Conservation (phyloP, 805 yeast species). For the Komagataella pseudopastoris region DNA sequence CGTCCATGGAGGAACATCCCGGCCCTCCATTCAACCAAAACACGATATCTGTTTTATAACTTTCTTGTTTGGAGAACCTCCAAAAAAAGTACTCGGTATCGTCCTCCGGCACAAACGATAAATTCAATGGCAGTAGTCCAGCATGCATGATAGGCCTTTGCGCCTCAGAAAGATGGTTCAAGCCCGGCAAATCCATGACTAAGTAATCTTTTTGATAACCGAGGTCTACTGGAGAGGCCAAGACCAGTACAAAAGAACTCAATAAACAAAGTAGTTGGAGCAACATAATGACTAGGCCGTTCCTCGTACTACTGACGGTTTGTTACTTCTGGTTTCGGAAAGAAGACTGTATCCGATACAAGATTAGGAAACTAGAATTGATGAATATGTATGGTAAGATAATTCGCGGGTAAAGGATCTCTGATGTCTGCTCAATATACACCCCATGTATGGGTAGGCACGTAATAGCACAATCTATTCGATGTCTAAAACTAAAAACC, state of each 20-base stretch:
- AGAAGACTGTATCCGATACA: not conserved
- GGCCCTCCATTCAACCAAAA: slow-evolving; percentile 98
- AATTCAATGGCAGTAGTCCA: slow-evolving; percentile 27
- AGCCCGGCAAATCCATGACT: slow-evolving; percentile 15
- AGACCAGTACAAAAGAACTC: not conserved
- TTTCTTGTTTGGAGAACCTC: slow-evolving; percentile 33
- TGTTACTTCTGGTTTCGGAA: not conserved
- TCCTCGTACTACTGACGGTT: not conserved
- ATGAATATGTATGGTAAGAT: not conserved
- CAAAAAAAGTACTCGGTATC: slow-evolving; percentile 64
- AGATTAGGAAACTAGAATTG: not conserved
- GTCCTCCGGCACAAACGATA: slow-evolving; percentile 39
- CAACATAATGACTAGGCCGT: not conserved
- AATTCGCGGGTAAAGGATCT: not conserved
- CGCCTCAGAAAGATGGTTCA: slow-evolving; percentile 7
- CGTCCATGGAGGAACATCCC: slow-evolving; percentile 97
- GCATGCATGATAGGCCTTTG: slow-evolving; percentile 44
- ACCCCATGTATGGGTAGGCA: not conserved
- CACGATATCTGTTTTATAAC: slow-evolving; percentile 21
- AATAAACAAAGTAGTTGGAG: not conserved
- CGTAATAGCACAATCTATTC: not conserved
- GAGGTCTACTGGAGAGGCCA: not conserved
- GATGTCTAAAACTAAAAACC: not conserved
- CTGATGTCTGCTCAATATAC: not conserved
- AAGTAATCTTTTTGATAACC: not conserved